Conservation (phyloP, 495 filamentous ascomycete genomes). For the Penicillium argentinense region DNA sequence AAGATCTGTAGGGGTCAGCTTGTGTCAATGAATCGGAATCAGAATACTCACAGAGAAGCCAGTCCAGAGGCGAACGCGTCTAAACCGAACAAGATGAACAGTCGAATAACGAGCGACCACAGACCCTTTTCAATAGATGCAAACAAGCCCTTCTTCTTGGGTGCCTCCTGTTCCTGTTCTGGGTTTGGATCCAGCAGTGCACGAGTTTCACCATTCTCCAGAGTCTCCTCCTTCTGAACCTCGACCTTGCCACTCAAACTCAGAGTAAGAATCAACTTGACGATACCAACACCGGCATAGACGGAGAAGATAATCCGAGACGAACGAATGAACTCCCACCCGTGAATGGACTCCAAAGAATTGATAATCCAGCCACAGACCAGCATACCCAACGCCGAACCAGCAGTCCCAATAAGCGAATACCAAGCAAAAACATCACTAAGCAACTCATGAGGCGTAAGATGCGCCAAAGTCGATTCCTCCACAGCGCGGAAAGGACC, state of each 20-base stretch:
- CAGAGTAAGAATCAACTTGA: constrained; percentile 66
- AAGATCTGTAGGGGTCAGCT: constrained; percentile 43
- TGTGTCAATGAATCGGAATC: neutral
- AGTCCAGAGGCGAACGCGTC: constrained; percentile 81
- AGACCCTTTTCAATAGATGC: constrained; percentile 57
- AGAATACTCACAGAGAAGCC: constrained; percentile 61
- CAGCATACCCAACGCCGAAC: constrained; percentile 64
- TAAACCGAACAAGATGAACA: constrained; percentile 74
- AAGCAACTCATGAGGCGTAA: constrained; percentile 58
- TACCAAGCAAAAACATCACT: constrained; percentile 86
- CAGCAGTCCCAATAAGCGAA: constrained; percentile 62
- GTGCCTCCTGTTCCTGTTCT: constrained; percentile 6
- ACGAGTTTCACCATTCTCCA: constrained; percentile 34
- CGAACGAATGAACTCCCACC: constrained; percentile 56
- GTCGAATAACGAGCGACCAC: constrained; percentile 59
- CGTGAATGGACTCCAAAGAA: constrained; percentile 43
- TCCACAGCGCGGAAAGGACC: constrained; percentile 85
- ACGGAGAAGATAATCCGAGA: constrained; percentile 70
- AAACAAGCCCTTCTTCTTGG: constrained; percentile 33
- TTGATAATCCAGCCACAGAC: constrained; percentile 66
- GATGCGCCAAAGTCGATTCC: constrained; percentile 75
- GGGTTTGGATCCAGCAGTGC: constrained; percentile 45
- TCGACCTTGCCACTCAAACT: constrained; percentile 63
- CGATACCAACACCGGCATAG: constrained; percentile 64
- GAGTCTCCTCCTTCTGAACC: constrained; percentile 24